Conservation (phyloP, 2,329 filamentous ascomycete genomes). For the Fusarium buxicola region DNA sequence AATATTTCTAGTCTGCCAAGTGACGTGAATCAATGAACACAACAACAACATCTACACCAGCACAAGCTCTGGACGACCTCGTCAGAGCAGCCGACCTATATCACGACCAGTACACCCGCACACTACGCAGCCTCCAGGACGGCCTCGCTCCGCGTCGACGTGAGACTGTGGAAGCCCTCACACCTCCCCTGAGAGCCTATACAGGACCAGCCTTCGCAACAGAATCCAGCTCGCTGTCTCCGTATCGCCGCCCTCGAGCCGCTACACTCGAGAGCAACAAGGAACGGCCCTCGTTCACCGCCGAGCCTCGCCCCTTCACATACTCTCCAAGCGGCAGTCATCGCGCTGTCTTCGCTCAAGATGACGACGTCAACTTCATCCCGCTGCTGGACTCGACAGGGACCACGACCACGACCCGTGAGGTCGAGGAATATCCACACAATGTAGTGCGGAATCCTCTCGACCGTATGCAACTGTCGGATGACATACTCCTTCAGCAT, state of each 20-base stretch:
- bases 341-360: slow-evolving; percentile 36
- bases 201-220: slow-evolving; percentile 38
- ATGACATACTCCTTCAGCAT: slow-evolving; percentile 57
- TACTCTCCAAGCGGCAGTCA: slow-evolving; percentile 40
- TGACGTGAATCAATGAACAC: slow-evolving; percentile 38
- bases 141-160: slow-evolving; percentile 33
- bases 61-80: slow-evolving; percentile 50
- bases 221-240: slow-evolving; percentile 21
- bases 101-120: slow-evolving; percentile 51
- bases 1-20: slow-evolving; percentile 15
- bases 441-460: slow-evolving; percentile 35
- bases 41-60: slow-evolving; percentile 23
- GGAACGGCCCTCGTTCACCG: slow-evolving; percentile 41
- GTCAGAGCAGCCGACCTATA: slow-evolving; percentile 49
- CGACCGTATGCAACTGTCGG: slow-evolving; percentile 50
- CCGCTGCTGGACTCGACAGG: slow-evolving; percentile 43
- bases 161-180: slow-evolving; percentile 42
- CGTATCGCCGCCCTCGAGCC: slow-evolving; percentile 42
- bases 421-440: slow-evolving; percentile 32
- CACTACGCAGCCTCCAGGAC: slow-evolving; percentile 48
- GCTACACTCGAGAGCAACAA: slow-evolving; percentile 46
- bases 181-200: slow-evolving; percentile 47
- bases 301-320: slow-evolving; percentile 39
- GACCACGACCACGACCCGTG: slow-evolving; percentile 2
- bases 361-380: slow-evolving; percentile 50